These are phyloP conservation scores for Raffaelea arxii DNA, from an alignment of 2,329 filamentous ascomycete genomes.

Conservation along the genomic window DNA sequence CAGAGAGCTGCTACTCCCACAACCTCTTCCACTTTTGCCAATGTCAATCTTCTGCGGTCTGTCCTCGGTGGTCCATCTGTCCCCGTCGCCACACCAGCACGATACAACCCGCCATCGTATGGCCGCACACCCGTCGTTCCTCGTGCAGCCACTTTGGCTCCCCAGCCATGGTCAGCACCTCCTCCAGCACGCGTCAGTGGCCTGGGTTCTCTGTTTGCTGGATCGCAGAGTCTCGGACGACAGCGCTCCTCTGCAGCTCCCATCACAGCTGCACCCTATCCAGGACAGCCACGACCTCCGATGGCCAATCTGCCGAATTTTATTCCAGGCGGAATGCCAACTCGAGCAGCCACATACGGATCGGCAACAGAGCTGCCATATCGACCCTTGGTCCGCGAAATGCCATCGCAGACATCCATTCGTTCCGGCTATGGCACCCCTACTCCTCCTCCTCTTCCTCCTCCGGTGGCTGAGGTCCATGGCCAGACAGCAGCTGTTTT, in stretches of 20 bases:
- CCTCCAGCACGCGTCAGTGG: neutral
- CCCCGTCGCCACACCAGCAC: neutral
- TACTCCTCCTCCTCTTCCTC: neutral
- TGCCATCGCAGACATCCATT: too few species aligned
- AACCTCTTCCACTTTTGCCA: neutral
- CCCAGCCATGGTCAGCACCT: neutral
- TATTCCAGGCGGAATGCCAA: neutral
- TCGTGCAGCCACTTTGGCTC: neutral
- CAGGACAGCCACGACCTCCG: neutral
- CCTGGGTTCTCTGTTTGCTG: neutral
- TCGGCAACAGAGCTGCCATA: neutral
- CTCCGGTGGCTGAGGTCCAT: neutral
- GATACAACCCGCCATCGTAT: neutral
- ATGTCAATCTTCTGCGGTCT: constrained; percentile 1
- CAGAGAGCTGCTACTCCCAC: neutral
- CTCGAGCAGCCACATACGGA: neutral
- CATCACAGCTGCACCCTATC: neutral
- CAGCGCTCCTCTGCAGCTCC: neutral
- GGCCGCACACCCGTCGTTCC: neutral
- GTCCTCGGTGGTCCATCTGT: neutral
- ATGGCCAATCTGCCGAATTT: too few species aligned
- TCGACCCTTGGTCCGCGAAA: neutral
- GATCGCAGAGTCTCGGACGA: neutral
- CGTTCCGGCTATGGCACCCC: too few species aligned
- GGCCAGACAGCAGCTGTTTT: neutral